Conservation (phyloP, 805 yeast genomes). For the Danielia reshetovae region DNA sequence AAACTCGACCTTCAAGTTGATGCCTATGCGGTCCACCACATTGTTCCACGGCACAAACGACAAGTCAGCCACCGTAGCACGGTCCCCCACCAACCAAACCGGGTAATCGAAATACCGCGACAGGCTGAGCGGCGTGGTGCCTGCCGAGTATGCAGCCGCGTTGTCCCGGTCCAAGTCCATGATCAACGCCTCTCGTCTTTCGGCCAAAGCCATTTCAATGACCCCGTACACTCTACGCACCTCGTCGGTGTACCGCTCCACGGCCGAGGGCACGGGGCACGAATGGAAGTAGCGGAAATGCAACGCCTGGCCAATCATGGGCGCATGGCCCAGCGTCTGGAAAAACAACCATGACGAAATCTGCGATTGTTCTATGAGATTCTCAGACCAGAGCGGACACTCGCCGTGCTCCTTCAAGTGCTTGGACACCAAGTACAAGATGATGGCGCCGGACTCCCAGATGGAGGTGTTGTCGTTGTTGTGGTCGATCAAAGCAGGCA, state of each 20-base stretch:
- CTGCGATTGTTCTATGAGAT: constrained; percentile 74
- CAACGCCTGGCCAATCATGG: constrained; percentile 97
- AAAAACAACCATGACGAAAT: constrained; percentile 87
- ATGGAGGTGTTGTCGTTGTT: constrained; percentile 71
- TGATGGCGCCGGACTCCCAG: constrained; percentile 95
- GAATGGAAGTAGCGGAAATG: constrained; percentile 91
- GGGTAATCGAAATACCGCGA: constrained; percentile 88
- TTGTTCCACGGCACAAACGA: constrained; percentile 97
- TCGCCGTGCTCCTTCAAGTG: constrained; percentile 58
- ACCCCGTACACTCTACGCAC: constrained; percentile 92
- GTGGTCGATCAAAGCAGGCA: constrained; percentile 92
- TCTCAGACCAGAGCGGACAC: constrained; percentile 77
- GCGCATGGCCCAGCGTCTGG: constrained; percentile 96
- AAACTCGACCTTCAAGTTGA: constrained; percentile 78
- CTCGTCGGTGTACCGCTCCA: constrained; percentile 87
- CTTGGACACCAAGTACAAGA: constrained; percentile 73
- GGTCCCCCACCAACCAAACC: constrained; percentile 90
- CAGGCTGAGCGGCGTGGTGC: constrained; percentile 82
- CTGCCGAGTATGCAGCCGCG: constrained; percentile 82
- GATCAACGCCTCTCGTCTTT: constrained; percentile 81
- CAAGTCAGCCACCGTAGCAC: constrained; percentile 78
- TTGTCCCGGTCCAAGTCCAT: constrained; percentile 87
- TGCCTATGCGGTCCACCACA: constrained; percentile 89
- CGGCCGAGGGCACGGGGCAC: constrained; percentile 80
- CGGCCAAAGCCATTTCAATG: constrained; percentile 91